These are phyloP conservation scores for Ceratocystis huliohia DNA, from an alignment of 2,329 filamentous ascomycete species.

Conservation along the genomic window DNA sequence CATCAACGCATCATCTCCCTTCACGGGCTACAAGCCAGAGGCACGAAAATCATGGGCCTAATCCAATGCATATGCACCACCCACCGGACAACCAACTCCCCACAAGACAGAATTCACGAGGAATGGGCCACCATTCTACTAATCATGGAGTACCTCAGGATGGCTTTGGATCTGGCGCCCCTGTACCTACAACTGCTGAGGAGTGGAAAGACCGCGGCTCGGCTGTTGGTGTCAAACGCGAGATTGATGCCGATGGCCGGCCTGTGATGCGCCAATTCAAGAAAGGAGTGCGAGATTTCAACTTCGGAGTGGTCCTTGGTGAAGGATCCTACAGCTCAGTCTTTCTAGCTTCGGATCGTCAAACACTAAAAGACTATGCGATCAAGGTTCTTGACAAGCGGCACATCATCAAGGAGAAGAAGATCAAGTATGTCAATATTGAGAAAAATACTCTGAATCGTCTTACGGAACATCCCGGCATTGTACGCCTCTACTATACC, in stretches of 20 bases:
- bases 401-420: constrained; percentile 99
- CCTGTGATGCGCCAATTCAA: constrained; percentile 75
- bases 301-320: constrained; percentile 77
- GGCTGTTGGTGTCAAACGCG: constrained; percentile 68
- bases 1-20: constrained; percentile 11
- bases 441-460: constrained; percentile 97
- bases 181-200: constrained; percentile 52
- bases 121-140: constrained; percentile 47
- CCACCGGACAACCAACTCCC: constrained; percentile 15
- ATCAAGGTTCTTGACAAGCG: constrained; percentile 97
- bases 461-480: constrained; percentile 88
- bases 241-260: constrained; percentile 74
- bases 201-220: constrained; percentile 95
- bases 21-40: constrained; percentile 18
- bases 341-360: constrained; percentile 79
- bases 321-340: constrained; percentile 98
- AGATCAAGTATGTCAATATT: constrained; percentile 99
- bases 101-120: constrained; percentile 51
- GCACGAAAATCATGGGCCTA: neutral
- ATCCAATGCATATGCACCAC: neutral
- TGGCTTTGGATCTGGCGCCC: constrained; percentile 31
- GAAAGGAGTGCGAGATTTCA: constrained; percentile 94
- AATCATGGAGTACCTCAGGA: constrained; percentile 26
- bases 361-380: constrained; percentile 89
- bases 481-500: constrained; percentile 94